Evolutionary conservation across 2,329 filamentous ascomycete species (phyloP).

Genomic region (Rhytidhysteron rufulum): DNA sequence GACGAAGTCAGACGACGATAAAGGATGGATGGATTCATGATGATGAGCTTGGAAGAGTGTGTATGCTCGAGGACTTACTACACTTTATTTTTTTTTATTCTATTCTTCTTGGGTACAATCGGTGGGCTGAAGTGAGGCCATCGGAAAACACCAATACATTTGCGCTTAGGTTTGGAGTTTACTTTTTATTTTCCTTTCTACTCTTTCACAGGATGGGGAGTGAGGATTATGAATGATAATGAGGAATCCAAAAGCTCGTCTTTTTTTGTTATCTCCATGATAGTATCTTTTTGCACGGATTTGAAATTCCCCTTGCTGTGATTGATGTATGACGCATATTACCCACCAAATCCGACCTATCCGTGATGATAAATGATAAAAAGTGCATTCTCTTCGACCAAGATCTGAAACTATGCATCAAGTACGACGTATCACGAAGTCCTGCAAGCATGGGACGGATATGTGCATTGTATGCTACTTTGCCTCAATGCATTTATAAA

Average conservation of each 20-base stretch:
- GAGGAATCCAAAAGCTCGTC: conserved; percentile 38
- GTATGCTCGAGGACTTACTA: conserved; percentile 17
- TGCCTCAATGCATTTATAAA: too few species aligned
- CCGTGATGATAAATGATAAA: too few species aligned
- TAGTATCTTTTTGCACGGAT: neutral
- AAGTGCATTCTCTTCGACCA: too few species aligned
- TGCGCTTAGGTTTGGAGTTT: neutral
- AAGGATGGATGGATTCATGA: conserved; percentile 12
- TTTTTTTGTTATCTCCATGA: conserved; percentile 10
- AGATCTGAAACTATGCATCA: too few species aligned
- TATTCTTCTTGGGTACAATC: conserved; percentile 4
- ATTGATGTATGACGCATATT: too few species aligned
- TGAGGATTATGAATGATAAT: conserved; percentile 26
- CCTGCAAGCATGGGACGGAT: too few species aligned
- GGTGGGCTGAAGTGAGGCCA: neutral
- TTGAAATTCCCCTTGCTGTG: too few species aligned
- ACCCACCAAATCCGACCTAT: too few species aligned
- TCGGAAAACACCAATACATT: neutral
- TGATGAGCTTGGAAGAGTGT: conserved; percentile 22
- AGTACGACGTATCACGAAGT: too few species aligned
- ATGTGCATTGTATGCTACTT: too few species aligned
- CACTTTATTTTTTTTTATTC: conserved; percentile 18
- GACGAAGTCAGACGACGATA: conserved; percentile 27
- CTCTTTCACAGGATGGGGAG: conserved; percentile 13
- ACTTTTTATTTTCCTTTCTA: conserved; percentile 10